phyloP scores from a whole-genome alignment of 2,329 filamentous ascomycete genomes.

The Colletotrichum musicola region DNA sequence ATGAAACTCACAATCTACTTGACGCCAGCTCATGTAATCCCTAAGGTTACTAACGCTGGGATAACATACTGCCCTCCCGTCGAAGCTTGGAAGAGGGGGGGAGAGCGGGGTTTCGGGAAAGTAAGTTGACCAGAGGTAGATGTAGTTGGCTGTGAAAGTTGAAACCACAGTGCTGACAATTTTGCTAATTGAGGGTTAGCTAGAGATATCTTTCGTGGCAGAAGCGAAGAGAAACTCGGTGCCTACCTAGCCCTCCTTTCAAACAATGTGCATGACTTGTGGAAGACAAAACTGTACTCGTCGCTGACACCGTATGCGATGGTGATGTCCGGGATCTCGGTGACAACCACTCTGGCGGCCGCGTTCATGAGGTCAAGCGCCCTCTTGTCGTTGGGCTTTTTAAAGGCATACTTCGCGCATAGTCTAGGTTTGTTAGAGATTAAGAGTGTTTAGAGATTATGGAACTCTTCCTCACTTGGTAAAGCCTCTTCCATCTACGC shows the following conservation, averaged over 20 bases:
- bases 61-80: slow-evolving; percentile 91
- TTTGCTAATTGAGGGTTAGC: slow-evolving; percentile 70
- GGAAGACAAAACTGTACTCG: slow-evolving; percentile 94
- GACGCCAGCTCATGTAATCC: slow-evolving; percentile 97
- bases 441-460: not conserved
- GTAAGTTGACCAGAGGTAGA: slow-evolving; percentile 81
- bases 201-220: not conserved
- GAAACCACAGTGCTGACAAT: slow-evolving; percentile 91
- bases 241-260: slow-evolving; percentile 82
- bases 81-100: slow-evolving; percentile 87
- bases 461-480: slow-evolving; percentile 76
- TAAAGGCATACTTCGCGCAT: slow-evolving; percentile 84
- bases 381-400: slow-evolving; percentile 91
- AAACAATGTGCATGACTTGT: slow-evolving; percentile 85
- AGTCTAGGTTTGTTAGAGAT: slow-evolving; percentile 65
- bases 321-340: slow-evolving; percentile 84
- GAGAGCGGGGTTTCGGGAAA: slow-evolving; percentile 80
- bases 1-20: slow-evolving; percentile 84
- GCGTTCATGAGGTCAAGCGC: slow-evolving; percentile 95
- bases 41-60: slow-evolving; percentile 84
- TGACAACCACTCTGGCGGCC: slow-evolving; percentile 86
- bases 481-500: slow-evolving; percentile 94
- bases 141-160: slow-evolving; percentile 92
- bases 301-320: slow-evolving; percentile 95
- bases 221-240: not conserved